Evolutionary conservation across 495 filamentous ascomycete species (phyloP).

Genomic region (Choiromyces venosus): DNA sequence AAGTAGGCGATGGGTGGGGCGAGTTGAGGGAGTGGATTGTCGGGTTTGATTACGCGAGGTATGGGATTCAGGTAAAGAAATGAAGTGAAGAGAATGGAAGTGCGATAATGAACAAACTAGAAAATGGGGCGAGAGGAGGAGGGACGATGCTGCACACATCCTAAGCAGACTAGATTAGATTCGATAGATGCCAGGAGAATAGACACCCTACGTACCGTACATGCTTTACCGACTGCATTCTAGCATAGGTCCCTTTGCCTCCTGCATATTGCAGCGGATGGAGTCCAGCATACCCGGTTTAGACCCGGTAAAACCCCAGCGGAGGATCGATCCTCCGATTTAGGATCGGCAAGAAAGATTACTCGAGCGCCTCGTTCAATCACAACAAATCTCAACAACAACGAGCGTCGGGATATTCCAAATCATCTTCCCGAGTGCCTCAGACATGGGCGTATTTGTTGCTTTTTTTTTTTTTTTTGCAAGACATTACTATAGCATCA

Average conservation of each 20-base stretch:
- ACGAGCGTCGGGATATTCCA: background rate
- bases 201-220: background rate
- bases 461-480: background rate
- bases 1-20: slow-evolving; percentile 37
- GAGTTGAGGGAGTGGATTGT: slow-evolving; percentile 34
- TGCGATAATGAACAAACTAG: too few relatives aligned
- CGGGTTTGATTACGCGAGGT: slow-evolving; percentile 44
- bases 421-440: background rate
- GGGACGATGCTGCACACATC: slow-evolving; percentile 7
- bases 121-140: slow-evolving; percentile 7
- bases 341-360: background rate
- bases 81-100: slow-evolving; percentile 30
- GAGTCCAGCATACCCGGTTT: background rate
- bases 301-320: background rate
- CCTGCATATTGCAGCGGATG: background rate
- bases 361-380: background rate
- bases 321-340: background rate
- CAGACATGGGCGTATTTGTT: background rate
- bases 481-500: background rate
- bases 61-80: slow-evolving; percentile 38
- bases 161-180: background rate
- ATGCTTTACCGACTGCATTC: background rate
- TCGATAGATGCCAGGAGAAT: background rate
- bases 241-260: background rate
- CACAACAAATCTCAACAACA: background rate